phyloP scores from a whole-genome alignment of 352 stramenopile genomes.

The Pythium aquatile region DNA sequence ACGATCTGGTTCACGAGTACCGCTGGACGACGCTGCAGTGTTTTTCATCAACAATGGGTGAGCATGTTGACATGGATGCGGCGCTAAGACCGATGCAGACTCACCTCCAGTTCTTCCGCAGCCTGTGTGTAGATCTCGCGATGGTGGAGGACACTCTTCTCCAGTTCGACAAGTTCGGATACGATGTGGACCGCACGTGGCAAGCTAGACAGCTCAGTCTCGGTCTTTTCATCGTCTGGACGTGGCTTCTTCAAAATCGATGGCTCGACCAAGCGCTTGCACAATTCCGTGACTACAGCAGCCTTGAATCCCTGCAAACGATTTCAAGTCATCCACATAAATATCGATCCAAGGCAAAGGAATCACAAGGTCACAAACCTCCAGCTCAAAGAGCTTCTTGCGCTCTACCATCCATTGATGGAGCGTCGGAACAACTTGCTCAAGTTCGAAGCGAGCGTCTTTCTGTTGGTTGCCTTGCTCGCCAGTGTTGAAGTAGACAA shows the following conservation, averaged over 20 bases:
- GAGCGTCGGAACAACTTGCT: constrained; percentile 70
- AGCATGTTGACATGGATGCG: background rate
- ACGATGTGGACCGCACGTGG: constrained; percentile 69
- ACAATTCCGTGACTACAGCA: constrained; percentile 54
- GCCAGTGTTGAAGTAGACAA: constrained; percentile 55
- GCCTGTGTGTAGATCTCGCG: constrained; percentile 78
- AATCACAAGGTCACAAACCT: constrained; percentile 26
- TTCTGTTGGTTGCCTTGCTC: constrained; percentile 28
- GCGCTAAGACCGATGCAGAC: background rate
- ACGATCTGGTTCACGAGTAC: constrained; percentile 87
- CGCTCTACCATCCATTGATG: constrained; percentile 65
- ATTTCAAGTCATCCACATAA: background rate
- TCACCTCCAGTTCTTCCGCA: constrained; percentile 76
- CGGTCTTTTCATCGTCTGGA: constrained; percentile 6
- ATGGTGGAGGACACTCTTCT: constrained; percentile 79
- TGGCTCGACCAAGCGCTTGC: constrained; percentile 55
- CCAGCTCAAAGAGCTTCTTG: constrained; percentile 53
- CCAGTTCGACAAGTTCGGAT: constrained; percentile 77
- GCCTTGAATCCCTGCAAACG: constrained; percentile 47
- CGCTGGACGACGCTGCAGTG: constrained; percentile 55
- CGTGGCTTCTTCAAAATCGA: constrained; percentile 31
- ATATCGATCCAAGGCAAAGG: too few species aligned
- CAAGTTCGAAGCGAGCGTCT: constrained; percentile 48
- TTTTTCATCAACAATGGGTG: background rate
- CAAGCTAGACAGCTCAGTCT: constrained; percentile 37